phyloP scores from a whole-genome alignment of 192 early-diverging fungal species.

The Umbelopsis vinacea region DNA sequence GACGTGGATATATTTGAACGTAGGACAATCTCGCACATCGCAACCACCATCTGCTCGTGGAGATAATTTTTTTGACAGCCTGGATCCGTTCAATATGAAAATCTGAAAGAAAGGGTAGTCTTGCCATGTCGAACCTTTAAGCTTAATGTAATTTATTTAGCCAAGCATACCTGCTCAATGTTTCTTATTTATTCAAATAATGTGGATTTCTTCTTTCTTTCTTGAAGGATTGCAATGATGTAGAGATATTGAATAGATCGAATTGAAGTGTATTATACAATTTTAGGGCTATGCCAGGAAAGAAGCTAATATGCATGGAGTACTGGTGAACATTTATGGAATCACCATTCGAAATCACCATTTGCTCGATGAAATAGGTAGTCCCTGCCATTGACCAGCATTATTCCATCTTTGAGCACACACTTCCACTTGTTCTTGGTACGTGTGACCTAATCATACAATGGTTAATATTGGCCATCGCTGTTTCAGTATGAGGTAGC shows the following conservation, averaged over 20 bases:
- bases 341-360: conserved; percentile 97
- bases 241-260: not conserved
- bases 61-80: not conserved
- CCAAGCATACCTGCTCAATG: not conserved
- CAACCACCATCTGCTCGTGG: no score
- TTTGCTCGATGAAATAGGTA: conserved; percentile 94
- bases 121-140: not conserved
- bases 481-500: not conserved
- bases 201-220: not conserved
- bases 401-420: conserved; percentile 94
- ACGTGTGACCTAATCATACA: conserved; percentile 67
- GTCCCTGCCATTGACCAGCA: conserved; percentile 93
- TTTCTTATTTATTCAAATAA: not conserved
- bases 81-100: conserved; percentile 5
- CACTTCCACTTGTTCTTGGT: conserved; percentile 99
- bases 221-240: not conserved
- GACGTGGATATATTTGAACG: no score
- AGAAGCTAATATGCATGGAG: not conserved
- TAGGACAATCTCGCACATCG: no score
- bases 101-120: not conserved
- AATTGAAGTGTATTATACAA: conserved; percentile 1
- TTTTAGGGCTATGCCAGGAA: not conserved
- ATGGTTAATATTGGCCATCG: not conserved
- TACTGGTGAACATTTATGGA: not conserved
- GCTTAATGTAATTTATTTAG: not conserved